phyloP scores from a whole-genome alignment of 2,329 filamentous ascomycete species.

The Penicillium sp. region DNA sequence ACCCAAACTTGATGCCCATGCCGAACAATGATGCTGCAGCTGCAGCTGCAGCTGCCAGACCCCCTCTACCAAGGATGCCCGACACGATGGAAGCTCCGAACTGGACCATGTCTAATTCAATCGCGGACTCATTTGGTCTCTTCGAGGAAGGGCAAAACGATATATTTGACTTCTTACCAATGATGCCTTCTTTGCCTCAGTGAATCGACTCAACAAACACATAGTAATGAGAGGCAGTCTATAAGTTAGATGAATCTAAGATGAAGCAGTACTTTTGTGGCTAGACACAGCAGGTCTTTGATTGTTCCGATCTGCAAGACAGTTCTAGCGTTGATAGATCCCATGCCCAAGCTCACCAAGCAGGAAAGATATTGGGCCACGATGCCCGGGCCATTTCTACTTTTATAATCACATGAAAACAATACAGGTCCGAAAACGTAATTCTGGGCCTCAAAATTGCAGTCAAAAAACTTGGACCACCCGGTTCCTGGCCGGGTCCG shows the following conservation, averaged over 20 bases:
- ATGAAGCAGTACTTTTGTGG: not conserved
- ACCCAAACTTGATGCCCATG: conserved; percentile 15
- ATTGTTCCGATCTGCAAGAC: not conserved
- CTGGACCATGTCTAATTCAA: conserved; percentile 37
- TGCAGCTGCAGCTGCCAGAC: conserved; percentile 19
- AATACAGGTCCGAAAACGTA: not conserved
- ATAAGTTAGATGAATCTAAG: not conserved
- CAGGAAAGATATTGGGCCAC: conserved; percentile 14
- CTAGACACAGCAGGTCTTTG: not conserved
- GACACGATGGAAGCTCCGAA: conserved; percentile 35
- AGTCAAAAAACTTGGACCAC: conserved; percentile 3
- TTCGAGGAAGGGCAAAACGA: conserved; percentile 39
- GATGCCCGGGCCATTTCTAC: not conserved
- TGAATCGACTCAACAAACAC: conserved; percentile 8
- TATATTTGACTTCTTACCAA: conserved; percentile 38
- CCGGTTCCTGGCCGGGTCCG: conserved; percentile 26
- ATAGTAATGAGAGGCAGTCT: not conserved
- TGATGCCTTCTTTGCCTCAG: conserved; percentile 27
- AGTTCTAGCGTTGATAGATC: not conserved
- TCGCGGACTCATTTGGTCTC: conserved; percentile 38
- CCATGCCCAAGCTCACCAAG: not conserved
- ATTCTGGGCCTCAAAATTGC: conserved; percentile 10
- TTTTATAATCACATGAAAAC: conserved; percentile 10
- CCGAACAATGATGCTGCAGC: conserved; percentile 19
- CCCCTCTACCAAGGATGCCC: conserved; percentile 25